phyloP scores from a whole-genome alignment of 2,329 filamentous ascomycete species.

The Ophiocordyceps unilateralis region DNA sequence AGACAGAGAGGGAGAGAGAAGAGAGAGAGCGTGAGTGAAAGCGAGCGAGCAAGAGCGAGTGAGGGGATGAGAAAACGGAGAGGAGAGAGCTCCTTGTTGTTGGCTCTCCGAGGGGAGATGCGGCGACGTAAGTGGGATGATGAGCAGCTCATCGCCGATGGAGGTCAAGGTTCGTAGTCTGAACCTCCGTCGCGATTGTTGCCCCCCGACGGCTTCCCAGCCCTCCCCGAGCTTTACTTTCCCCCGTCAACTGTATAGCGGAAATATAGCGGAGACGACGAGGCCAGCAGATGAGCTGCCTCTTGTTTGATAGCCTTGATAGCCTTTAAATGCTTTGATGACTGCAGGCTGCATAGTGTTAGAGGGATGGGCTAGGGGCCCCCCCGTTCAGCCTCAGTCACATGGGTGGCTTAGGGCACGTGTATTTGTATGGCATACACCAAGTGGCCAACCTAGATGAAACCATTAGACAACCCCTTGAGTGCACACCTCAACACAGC shows the following conservation, averaged over 20 bases:
- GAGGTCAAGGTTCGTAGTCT: too few species aligned
- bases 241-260: not conserved
- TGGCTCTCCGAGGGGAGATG: not conserved
- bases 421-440: too few species aligned
- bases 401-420: too few species aligned
- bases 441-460: too few species aligned
- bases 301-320: conserved; percentile 2
- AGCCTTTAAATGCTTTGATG: conserved; percentile 24
- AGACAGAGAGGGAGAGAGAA: too few species aligned
- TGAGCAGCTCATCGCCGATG: not conserved
- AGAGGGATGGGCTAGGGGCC: not conserved
- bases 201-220: not conserved
- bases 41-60: not conserved
- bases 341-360: conserved; percentile 27
- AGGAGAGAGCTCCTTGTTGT: not conserved
- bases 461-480: too few species aligned
- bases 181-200: too few species aligned
- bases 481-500: too few species aligned
- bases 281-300: not conserved
- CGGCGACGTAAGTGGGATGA: not conserved
- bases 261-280: not conserved
- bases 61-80: not conserved
- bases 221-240: not conserved
- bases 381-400: too few species aligned
- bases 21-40: not conserved